phyloP scores from a whole-genome alignment of 1,139 yeast species.

The Geotrichum europaeum region DNA sequence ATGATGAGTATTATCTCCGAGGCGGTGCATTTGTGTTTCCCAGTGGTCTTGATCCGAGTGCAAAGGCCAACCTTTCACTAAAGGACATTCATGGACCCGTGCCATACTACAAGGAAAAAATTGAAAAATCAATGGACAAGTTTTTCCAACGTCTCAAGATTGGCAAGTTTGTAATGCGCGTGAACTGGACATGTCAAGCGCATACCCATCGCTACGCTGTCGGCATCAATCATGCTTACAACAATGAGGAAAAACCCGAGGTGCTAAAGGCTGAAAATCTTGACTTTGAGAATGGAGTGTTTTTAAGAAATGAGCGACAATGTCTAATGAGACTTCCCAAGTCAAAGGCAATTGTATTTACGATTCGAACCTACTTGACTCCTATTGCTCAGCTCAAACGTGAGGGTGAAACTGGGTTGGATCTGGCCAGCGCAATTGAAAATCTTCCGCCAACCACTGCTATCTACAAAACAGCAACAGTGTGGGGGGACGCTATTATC shows the following conservation, averaged over 20 bases:
- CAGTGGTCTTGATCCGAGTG: constrained; percentile 64
- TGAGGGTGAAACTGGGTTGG: constrained; percentile 38
- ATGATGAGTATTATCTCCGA: constrained; percentile 54
- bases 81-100: constrained; percentile 53
- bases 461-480: constrained; percentile 51
- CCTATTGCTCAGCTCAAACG: constrained; percentile 50
- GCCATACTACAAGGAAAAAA: constrained; percentile 51
- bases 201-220: constrained; percentile 49
- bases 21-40: constrained; percentile 68
- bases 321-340: constrained; percentile 53
- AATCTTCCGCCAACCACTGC: constrained; percentile 54
- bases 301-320: constrained; percentile 59
- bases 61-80: constrained; percentile 40
- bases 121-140: constrained; percentile 56
- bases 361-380: constrained; percentile 58
- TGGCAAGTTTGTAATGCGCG: constrained; percentile 51
- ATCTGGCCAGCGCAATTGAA: constrained; percentile 52
- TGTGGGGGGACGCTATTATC: constrained; percentile 63
- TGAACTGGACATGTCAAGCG: constrained; percentile 59
- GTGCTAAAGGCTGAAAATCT: constrained; percentile 39
- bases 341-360: constrained; percentile 50
- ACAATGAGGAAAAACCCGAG: constrained; percentile 26
- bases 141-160: constrained; percentile 48
- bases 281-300: constrained; percentile 49
- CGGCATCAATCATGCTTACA: constrained; percentile 43